Percentiles rank a stretch among this genome's conserved stretches.
These are phyloP conservation scores for Ceratobasidium papillatum DNA, from an alignment of 1,284 basidiomycete genomes.

Conservation along the genomic window DNA sequence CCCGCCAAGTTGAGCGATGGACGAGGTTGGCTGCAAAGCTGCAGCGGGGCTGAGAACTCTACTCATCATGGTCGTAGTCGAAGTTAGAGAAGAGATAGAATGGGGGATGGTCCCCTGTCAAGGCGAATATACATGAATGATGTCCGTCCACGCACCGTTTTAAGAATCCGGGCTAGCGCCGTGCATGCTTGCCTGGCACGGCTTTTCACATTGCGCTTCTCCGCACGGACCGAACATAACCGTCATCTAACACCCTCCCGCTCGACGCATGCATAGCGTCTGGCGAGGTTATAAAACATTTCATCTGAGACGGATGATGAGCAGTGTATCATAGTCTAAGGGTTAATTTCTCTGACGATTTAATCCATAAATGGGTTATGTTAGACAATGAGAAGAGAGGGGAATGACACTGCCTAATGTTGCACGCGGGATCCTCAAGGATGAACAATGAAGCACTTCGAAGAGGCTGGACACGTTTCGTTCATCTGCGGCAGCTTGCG, in stretches of 20 bases:
- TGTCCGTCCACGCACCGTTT: not conserved
- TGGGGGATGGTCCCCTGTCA: not conserved
- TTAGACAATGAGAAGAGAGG: not conserved
- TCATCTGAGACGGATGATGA: not conserved
- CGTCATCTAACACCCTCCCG: not conserved
- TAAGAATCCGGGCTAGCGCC: conserved; percentile 28
- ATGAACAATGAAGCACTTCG: not conserved
- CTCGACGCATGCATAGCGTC: not conserved
- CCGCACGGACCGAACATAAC: not conserved
- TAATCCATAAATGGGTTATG: not conserved
- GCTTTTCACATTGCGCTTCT: conserved; percentile 17
- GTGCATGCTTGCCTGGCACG: not conserved
- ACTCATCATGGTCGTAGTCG: not conserved
- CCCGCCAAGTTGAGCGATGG: not conserved
- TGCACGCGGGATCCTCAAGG: not conserved
- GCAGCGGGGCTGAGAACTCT: not conserved
- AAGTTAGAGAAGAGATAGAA: not conserved
- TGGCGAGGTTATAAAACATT: not conserved
- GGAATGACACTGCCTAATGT: not conserved
- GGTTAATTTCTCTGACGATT: not conserved
- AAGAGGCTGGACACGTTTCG: not conserved
- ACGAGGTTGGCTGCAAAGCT: not conserved
- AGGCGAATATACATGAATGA: not conserved
- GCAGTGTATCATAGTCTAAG: not conserved
- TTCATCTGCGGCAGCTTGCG: not conserved